These are phyloP conservation scores for Alternaria hordeiaustralica DNA, from an alignment of 2,329 filamentous ascomycete genomes.

Conservation along the genomic window DNA sequence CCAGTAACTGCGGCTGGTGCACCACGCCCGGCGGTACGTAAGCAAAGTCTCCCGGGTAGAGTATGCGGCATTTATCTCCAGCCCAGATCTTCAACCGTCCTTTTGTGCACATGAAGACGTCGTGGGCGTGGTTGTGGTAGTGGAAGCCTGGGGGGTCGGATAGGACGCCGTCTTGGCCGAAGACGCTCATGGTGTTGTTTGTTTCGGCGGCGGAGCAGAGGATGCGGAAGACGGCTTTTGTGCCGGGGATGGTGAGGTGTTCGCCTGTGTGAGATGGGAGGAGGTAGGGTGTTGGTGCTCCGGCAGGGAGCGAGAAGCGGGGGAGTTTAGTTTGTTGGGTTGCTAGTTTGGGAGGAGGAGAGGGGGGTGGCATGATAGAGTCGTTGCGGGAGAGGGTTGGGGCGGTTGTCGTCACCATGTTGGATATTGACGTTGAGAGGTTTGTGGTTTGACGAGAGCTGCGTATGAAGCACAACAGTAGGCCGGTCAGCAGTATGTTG, in stretches of 20 bases:
- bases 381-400: background rate
- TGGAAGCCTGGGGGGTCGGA: constrained; percentile 28
- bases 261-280: constrained; percentile 25
- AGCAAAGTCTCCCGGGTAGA: constrained; percentile 26
- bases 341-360: background rate
- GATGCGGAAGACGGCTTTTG: constrained; percentile 24
- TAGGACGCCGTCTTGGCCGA: constrained; percentile 23
- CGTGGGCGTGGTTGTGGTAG: constrained; percentile 27
- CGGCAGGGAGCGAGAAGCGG: constrained; percentile 12
- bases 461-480: background rate
- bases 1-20: constrained; percentile 25
- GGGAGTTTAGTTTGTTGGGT: constrained; percentile 1
- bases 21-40: constrained; percentile 26
- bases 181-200: constrained; percentile 23
- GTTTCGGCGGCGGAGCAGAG: constrained; percentile 24
- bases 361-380: background rate
- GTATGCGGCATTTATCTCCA: constrained; percentile 23
- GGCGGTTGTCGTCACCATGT: background rate
- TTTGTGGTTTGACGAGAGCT: background rate
- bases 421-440: background rate
- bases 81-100: constrained; percentile 25
- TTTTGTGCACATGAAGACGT: constrained; percentile 31
- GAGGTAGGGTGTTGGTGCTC: constrained; percentile 20
- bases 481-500: background rate
- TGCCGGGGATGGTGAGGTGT: constrained; percentile 22